Evolutionary conservation across 2,329 filamentous ascomycete genomes (phyloP), one percentile per base, ranked within the genome.

Genomic region (Fusarium sp.): DNA sequence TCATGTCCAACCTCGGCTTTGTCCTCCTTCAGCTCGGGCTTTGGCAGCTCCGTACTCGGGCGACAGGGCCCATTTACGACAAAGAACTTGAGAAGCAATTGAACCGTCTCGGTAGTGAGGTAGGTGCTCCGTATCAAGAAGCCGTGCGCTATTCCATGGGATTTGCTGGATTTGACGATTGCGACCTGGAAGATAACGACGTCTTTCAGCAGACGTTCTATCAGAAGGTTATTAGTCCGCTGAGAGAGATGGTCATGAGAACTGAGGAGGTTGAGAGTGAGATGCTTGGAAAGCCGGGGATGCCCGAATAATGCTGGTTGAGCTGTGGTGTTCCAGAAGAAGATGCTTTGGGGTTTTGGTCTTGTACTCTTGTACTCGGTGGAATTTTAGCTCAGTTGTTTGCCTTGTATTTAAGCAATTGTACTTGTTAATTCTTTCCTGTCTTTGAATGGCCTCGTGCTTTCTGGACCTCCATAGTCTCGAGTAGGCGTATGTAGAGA

Each of bases 141-240:
- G 46, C 47, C 3, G 58, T 58, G 8, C 39, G 55, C 17, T 62
- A 58, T 21, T 62, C 54, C 19, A 13, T 38, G 9, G 34, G 22
- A 14, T 58, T 58, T 43, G 17, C 34, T 4, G 49, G 14, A n/a
- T 34, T n/a, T 14, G 47, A 22, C 6, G 26, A 42, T 7, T 17
- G 24, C 5, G 17, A 56, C 4, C 3, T 26, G 7, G 24, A 50
- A 7, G 58, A 62, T 8, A 28, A 59, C 17, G 58, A 56, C 14
- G 24, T 28, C 11, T 62, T 62, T 26, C 54, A 62, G 19, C 33
- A 45, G 6, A 33, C n/a, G 3, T 62, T 62, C 33, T 62, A 62
- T 8, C 58, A 46, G 42, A 58, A 44, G 10, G 54, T 52, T 2
- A 40, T 58, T n/a, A 62, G 58, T 26, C 58, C 58, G 17, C 24